A percentile compares a stretch with the other conserved stretches of the same genome.
These are phyloP conservation scores for Stemphylium beticola DNA, from an alignment of 2,329 filamentous ascomycete species.

Conservation along the genomic window DNA sequence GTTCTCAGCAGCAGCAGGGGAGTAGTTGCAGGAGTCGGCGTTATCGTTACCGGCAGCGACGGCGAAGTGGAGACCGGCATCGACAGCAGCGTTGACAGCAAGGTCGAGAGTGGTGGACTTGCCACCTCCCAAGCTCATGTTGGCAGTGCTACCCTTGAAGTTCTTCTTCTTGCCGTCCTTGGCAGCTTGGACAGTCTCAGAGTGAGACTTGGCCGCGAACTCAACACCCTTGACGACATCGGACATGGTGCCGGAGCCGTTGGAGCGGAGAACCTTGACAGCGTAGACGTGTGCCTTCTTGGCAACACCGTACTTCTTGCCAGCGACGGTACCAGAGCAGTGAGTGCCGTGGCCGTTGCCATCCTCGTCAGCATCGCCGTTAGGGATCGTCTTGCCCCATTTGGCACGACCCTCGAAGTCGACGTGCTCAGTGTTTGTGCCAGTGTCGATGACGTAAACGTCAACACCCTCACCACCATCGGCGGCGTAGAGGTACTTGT, in stretches of 20 bases:
- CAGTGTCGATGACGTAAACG: slow-evolving; percentile 98
- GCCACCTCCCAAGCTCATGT: slow-evolving; percentile 99
- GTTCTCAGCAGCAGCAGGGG: slow-evolving; percentile 87
- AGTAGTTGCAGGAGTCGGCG: slow-evolving; percentile 99
- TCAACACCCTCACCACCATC: slow-evolving; percentile 97
- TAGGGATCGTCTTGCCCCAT: slow-evolving; percentile 97
- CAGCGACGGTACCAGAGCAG: slow-evolving; percentile 97
- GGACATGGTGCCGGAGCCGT: slow-evolving; percentile 97
- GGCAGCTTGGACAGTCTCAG: slow-evolving; percentile 74
- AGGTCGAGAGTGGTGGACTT: slow-evolving; percentile 91
- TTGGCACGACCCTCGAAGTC: slow-evolving; percentile 95
- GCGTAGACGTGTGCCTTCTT: slow-evolving; percentile 98
- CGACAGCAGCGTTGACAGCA: slow-evolving; percentile 91
- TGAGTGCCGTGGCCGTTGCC: slow-evolving; percentile 99
- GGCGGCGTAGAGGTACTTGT: slow-evolving; percentile 93
- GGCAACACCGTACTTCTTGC: slow-evolving; percentile 98
- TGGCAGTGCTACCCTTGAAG: slow-evolving; percentile 98
- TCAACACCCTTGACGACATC: slow-evolving; percentile 99
- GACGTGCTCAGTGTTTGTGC: slow-evolving; percentile 90
- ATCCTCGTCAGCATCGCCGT: slow-evolving; percentile 82
- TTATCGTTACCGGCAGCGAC: slow-evolving; percentile 99
- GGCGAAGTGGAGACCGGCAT: slow-evolving; percentile 92
- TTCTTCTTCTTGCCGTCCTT: slow-evolving; percentile 91
- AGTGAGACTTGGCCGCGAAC: slow-evolving; percentile 83
- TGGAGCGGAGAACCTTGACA: slow-evolving; percentile 97